These are phyloP conservation scores for Massarina eburnea DNA, from an alignment of 2,329 filamentous ascomycete genomes.

Conservation along the genomic window DNA sequence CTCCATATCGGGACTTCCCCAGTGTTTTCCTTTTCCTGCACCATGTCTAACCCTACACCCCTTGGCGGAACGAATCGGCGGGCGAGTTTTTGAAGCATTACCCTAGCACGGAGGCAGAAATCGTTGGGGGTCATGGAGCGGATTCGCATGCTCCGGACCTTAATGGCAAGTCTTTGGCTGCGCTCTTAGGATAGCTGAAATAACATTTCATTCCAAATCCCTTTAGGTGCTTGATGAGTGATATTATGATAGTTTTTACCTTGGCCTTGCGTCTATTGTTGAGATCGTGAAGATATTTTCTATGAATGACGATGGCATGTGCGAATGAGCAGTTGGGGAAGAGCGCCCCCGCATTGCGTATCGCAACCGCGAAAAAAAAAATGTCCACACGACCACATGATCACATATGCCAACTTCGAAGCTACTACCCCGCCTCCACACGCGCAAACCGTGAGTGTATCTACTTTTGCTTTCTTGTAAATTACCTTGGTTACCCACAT, in stretches of 20 bases:
- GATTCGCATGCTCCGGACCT: conserved; percentile 20
- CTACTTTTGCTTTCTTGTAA: no score
- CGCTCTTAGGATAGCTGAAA: conserved; percentile 34
- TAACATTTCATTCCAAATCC: conserved; percentile 27
- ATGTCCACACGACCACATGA: no score
- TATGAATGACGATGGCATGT: no score
- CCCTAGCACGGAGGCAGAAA: conserved; percentile 21
- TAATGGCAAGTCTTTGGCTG: conserved; percentile 19
- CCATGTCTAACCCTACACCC: conserved; percentile 25
- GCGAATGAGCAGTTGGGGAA: no score
- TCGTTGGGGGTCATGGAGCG: conserved; percentile 18
- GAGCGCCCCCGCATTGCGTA: no score
- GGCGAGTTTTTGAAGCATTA: conserved; percentile 21
- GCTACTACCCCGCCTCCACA: no score
- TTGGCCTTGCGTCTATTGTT: no score
- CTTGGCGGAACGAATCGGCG: conserved; percentile 25
- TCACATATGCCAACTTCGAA: no score
- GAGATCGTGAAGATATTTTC: no score
- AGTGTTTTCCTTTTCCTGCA: conserved; percentile 35
- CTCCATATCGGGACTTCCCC: conserved; percentile 35
- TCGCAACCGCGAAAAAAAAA: no score
- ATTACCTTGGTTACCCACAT: no score
- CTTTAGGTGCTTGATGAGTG: background rate
- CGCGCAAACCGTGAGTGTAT: no score
- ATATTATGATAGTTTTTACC: background rate